These are phyloP conservation scores for Rhynchospora breviuscula DNA, from an alignment of 176 grass and related monocot genomes.

Conservation along the genomic window DNA sequence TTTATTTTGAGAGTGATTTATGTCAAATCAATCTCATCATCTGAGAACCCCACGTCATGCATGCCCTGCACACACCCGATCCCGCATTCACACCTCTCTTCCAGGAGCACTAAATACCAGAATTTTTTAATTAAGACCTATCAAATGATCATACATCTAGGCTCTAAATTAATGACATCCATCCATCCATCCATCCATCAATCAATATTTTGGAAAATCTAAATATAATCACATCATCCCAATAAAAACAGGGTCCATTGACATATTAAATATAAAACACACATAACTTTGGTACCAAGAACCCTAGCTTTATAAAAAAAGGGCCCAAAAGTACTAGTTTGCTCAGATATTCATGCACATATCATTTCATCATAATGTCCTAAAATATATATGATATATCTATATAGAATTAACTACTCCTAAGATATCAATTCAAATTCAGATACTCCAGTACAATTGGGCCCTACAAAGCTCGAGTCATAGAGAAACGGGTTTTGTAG, in stretches of 20 bases:
- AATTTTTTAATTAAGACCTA: slow-evolving; percentile 30
- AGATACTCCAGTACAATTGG: slow-evolving; percentile 35
- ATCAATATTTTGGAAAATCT: slow-evolving; percentile 17
- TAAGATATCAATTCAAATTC: slow-evolving; percentile 36
- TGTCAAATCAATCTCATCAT: slow-evolving; percentile 54
- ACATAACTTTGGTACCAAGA: slow-evolving; percentile 24
- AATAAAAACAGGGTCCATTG: slow-evolving; percentile 1
- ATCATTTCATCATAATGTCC: slow-evolving; percentile 14
- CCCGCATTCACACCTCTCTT: background rate
- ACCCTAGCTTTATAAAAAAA: slow-evolving; percentile 22
- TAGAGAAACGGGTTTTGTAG: slow-evolving; percentile 49
- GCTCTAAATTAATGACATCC: slow-evolving; percentile 46
- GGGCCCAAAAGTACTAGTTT: slow-evolving; percentile 18
- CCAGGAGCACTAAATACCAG: slow-evolving; percentile 9
- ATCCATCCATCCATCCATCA: slow-evolving; percentile 30
- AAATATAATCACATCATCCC: slow-evolving; percentile 26
- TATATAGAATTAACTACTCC: background rate
- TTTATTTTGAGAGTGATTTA: background rate
- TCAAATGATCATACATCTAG: slow-evolving; percentile 34
- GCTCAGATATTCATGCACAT: slow-evolving; percentile 20
- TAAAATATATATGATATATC: background rate
- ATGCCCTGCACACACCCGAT: background rate
- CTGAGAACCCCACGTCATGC: slow-evolving; percentile 40
- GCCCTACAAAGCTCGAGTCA: slow-evolving; percentile 39
- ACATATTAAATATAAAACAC: slow-evolving; percentile 18